Evolutionary conservation across 1,139 yeast genomes (phyloP), one percentile per base, ranked within the genome.

Genomic region (Yamadazyma pseudoaaseri): DNA sequence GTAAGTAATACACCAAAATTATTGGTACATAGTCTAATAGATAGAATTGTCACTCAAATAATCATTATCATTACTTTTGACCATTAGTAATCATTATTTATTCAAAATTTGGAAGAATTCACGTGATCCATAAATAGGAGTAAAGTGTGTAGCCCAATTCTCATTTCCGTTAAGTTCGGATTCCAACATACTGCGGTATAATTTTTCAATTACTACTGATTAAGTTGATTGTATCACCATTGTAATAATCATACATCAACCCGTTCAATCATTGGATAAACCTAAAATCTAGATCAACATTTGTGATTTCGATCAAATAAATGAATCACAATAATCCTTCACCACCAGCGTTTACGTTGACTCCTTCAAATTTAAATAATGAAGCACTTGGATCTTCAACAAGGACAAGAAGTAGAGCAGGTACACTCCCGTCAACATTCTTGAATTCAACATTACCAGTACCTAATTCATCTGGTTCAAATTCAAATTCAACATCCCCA

Each of bases 401-500:
- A 39, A 60, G 82, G 44, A 74, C 81, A 3, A 61, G 82, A 44
- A 67, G 73, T 41, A 62, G 83, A 46, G 76, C 83, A 3, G 82
- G 81, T 2, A 77, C 83, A 10, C 33, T 45, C 23, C 47, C 54
- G n/a, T 39, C 52, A 13, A 37, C 47, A 4, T 49, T 44, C 27
- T 35, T 45, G 22, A 41, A 35, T 29, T 26, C 39, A 10, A 38
- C 34, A 21, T 24, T 32, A 13, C 16, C 30, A 7, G 20, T 34
- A 11, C 35, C 39, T 7, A 35, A 29, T 20, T 36, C 38, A 16
- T 36, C 47, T 3, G 28, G 24, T 26, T 35, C 47, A 4, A 30
- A 30, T 20, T 30, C 33, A 7, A 16, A 42, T 6, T 15, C 32
- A 9, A 37, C 44, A 3, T 44, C 48, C n/a, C 49, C 49, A 2